These are phyloP conservation scores for Rhizoctonia solani DNA, from an alignment of 1,284 basidiomycete species.

Conservation along the genomic window DNA sequence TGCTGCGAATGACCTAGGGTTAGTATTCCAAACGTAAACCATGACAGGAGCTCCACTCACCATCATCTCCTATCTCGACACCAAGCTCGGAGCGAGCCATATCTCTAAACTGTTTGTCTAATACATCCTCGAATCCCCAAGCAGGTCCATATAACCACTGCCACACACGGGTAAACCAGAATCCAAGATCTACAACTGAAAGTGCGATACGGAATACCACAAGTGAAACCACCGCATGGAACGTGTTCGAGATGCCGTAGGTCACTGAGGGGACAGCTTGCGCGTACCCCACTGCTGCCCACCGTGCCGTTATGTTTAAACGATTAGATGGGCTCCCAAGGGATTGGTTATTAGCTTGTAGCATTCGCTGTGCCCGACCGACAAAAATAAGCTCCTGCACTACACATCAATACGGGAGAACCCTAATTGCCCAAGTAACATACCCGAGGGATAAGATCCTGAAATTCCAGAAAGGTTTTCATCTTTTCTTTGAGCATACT, in stretches of 20 bases:
- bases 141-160: conserved; percentile 38
- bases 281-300: conserved; percentile 15
- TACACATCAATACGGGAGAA: not conserved
- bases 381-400: conserved; percentile 53
- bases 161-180: conserved; percentile 46
- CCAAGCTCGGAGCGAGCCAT: conserved; percentile 54
- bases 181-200: conserved; percentile 49
- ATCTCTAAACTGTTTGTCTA: conserved; percentile 48
- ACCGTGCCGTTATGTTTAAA: conserved; percentile 52
- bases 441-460: conserved; percentile 50
- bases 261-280: conserved; percentile 1
- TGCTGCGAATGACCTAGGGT: not conserved
- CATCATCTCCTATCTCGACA: conserved; percentile 50
- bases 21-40: conserved; percentile 20
- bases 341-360: conserved; percentile 49
- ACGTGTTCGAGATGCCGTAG: conserved; percentile 1
- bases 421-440: not conserved
- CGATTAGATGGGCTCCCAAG: conserved; percentile 53
- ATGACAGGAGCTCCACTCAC: conserved; percentile 13
- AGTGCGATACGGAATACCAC: conserved; percentile 49
- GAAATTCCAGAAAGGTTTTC: conserved; percentile 53
- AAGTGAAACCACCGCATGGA: conserved; percentile 23
- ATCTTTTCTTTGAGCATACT: conserved; percentile 51
- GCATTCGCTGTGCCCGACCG: conserved; percentile 53
- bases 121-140: conserved; percentile 46